Percentiles rank a stretch among this genome's conserved stretches.
Evolutionary conservation across 2,329 filamentous ascomycete genomes (phyloP).

Genomic region (Cephalotrichum gorgonifer): DNA sequence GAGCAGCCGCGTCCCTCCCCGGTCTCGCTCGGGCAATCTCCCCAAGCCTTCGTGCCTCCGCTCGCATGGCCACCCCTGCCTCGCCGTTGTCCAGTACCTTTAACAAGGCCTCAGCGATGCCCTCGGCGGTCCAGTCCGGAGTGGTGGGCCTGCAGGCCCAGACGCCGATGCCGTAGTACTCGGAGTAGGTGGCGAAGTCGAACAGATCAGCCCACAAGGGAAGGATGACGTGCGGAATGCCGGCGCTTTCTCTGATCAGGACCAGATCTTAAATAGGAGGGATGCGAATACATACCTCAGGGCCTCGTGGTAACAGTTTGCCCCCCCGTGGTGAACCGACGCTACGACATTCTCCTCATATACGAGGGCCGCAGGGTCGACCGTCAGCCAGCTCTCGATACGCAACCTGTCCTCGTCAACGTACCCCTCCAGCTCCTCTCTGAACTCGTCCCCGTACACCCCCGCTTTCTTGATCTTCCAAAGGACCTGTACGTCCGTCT

Average conservation of each 20-base stretch:
- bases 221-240: slow-evolving; percentile 33
- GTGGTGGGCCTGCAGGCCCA: slow-evolving; percentile 24
- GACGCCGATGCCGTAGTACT: slow-evolving; percentile 29
- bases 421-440: slow-evolving; percentile 8
- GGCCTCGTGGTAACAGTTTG: slow-evolving; percentile 32
- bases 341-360: slow-evolving; percentile 21
- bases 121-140: slow-evolving; percentile 17
- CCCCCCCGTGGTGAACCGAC: slow-evolving; percentile 28
- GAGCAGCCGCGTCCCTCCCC: slow-evolving; percentile 8
- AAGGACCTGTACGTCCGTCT: slow-evolving; percentile 17
- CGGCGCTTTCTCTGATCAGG: slow-evolving; percentile 18
- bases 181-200: slow-evolving; percentile 29
- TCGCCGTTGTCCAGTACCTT: slow-evolving; percentile 9
- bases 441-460: slow-evolving; percentile 8
- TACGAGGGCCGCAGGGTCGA: slow-evolving; percentile 21
- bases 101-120: slow-evolving; percentile 17
- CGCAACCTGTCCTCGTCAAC: slow-evolving; percentile 12
- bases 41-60: slow-evolving; percentile 12
- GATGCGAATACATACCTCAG: slow-evolving; percentile 21
- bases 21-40: slow-evolving; percentile 2
- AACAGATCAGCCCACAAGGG: slow-evolving; percentile 35
- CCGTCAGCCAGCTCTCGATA: slow-evolving; percentile 18
- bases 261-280: background rate
- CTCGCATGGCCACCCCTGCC: slow-evolving; percentile 6
- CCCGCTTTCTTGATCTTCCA: slow-evolving; percentile 18